Evolutionary conservation across 2,329 filamentous ascomycete species (phyloP).

Genomic region (Aspergillus sclerotialis): DNA sequence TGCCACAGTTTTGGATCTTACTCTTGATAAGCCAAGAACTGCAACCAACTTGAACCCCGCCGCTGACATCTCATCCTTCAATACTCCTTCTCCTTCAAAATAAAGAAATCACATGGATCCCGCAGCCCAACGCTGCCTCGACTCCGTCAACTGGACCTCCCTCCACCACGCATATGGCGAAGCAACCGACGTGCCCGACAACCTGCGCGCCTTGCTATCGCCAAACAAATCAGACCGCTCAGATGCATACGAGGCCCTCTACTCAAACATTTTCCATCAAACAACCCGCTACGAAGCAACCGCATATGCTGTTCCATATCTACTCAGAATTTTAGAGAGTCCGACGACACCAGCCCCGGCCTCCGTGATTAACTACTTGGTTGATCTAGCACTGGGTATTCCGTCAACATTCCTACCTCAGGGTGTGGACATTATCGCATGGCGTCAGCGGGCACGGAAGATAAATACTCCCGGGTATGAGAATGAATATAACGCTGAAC

Average conservation of each 20-base stretch:
- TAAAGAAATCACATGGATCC: neutral
- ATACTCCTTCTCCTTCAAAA: no score
- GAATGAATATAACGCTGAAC: neutral
- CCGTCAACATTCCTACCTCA: neutral
- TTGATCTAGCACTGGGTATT: neutral
- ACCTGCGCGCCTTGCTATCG: conserved; percentile 3
- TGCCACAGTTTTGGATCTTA: no score
- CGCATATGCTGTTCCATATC: neutral
- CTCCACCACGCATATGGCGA: conserved; percentile 4
- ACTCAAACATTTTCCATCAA: conserved; percentile 3
- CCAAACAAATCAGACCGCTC: neutral
- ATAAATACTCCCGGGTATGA: neutral
- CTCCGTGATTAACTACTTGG: neutral
- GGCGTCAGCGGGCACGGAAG: neutral
- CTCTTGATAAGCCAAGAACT: no score
- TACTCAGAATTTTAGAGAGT: neutral
- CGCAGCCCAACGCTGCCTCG: neutral
- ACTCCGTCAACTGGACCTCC: conserved; percentile 3
- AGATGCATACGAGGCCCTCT: conserved; percentile 1
- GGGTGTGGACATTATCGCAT: neutral
- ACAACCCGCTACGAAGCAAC: conserved; percentile 2
- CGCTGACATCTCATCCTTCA: no score
- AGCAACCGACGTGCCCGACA: conserved; percentile 2
- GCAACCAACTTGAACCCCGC: no score
- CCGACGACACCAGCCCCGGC: neutral